These are phyloP conservation scores for Pseudopyricularia cyperi DNA, from an alignment of 2,329 filamentous ascomycete species.

Conservation along the genomic window DNA sequence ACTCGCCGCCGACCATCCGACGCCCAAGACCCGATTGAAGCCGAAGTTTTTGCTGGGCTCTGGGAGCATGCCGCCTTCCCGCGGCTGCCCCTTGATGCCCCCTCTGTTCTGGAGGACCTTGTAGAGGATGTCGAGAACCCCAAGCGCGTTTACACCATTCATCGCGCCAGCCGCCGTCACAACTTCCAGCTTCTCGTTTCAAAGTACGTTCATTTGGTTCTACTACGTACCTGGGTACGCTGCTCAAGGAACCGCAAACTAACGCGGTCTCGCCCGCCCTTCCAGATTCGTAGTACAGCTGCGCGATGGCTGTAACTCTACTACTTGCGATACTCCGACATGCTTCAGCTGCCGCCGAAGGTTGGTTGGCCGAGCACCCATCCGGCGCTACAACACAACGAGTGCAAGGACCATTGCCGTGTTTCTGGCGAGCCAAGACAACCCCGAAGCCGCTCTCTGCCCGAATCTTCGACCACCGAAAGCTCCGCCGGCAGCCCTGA, in stretches of 20 bases:
- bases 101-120: slow-evolving; percentile 39
- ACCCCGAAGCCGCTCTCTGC: slow-evolving; percentile 60
- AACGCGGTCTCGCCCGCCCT: slow-evolving; percentile 3
- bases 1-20: slow-evolving; percentile 17
- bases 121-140: slow-evolving; percentile 49
- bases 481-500: slow-evolving; percentile 29
- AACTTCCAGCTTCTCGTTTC: slow-evolving; percentile 55
- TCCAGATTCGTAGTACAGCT: slow-evolving; percentile 69
- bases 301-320: slow-evolving; percentile 63
- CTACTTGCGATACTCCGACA: slow-evolving; percentile 58
- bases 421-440: slow-evolving; percentile 67
- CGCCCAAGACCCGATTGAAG: slow-evolving; percentile 14
- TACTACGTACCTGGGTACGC: no score
- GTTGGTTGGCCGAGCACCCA: slow-evolving; percentile 50
- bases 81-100: slow-evolving; percentile 46
- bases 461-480: slow-evolving; percentile 29
- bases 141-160: slow-evolving; percentile 44
- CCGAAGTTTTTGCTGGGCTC: slow-evolving; percentile 40
- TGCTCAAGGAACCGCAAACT: no score
- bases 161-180: slow-evolving; percentile 47
- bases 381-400: slow-evolving; percentile 66
- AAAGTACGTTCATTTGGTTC: slow-evolving; percentile 31
- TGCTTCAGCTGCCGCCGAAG: slow-evolving; percentile 70
- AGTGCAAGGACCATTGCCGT: slow-evolving; percentile 73
- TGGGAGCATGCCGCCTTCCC: slow-evolving; percentile 50